These are phyloP conservation scores for Suhomyces xylopsoci DNA, from an alignment of 805 yeast genomes.

Conservation along the genomic window DNA sequence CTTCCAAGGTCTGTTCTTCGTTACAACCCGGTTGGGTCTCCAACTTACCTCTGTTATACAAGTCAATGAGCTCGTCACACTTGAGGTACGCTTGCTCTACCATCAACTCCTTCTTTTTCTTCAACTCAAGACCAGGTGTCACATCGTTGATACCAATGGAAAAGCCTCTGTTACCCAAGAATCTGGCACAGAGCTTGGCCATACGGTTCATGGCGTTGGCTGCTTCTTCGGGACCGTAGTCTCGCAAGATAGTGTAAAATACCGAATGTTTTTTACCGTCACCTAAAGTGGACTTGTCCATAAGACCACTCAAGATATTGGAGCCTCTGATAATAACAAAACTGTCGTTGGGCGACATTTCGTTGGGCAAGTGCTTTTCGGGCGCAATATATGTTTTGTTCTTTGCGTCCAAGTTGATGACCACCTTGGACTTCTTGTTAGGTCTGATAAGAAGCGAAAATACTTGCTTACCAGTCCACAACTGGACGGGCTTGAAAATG, in stretches of 20 bases:
- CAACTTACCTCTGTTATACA: conserved; percentile 76
- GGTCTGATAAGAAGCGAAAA: conserved; percentile 87
- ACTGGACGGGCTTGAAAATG: conserved; percentile 76
- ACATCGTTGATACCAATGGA: conserved; percentile 97
- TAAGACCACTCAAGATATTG: conserved; percentile 82
- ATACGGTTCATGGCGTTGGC: conserved; percentile 96
- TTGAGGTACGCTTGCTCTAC: conserved; percentile 87
- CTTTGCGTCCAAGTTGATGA: conserved; percentile 90
- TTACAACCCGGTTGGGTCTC: conserved; percentile 99
- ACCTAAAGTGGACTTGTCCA: conserved; percentile 95
- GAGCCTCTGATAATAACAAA: conserved; percentile 89
- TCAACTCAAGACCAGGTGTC: conserved; percentile 82
- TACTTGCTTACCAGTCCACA: conserved; percentile 98
- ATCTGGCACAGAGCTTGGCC: conserved; percentile 98
- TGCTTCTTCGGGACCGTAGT: conserved; percentile 95
- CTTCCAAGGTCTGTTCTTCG: conserved; percentile 96
- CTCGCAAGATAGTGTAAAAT: conserved; percentile 90
- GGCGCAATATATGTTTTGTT: conserved; percentile 89
- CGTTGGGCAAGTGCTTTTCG: conserved; percentile 64
- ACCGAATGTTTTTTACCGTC: conserved; percentile 98
- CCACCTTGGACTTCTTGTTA: conserved; percentile 68
- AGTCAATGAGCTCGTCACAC: conserved; percentile 85
- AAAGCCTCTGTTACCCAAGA: conserved; percentile 90
- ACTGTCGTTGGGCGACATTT: conserved; percentile 98
- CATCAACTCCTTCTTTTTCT: conserved; percentile 74